Base-by-base conservation (phyloP, 306 rosid genomes). In the Vigna hirtella region DNA sequence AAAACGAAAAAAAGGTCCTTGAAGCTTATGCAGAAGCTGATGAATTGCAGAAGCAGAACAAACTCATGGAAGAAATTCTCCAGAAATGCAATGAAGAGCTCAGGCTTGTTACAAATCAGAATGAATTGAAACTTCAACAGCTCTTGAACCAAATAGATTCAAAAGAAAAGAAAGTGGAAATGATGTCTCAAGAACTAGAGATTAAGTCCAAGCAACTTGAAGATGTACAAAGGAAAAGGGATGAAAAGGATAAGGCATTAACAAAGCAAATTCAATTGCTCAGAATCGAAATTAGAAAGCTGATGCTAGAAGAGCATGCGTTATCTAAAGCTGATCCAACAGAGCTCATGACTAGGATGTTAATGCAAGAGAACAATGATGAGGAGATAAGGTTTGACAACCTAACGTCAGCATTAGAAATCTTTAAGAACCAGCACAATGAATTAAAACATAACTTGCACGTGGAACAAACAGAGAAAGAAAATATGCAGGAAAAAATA, bases 51-150 rank as follows among this genome's bases (percentile, higher is more conserved):
- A 82, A 74, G 69, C 88, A 90, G 84, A 93, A 88, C 56, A 85
- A 74, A 76, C 84, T 82, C 45, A 63, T 90, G 56, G 97, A 95
- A 83, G 98, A 83, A 70, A 85, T 78, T 93, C 84, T 95, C 72
- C 96, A 84, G 78, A 87, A 93, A 73, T 85, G 90, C 81, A 91
- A 89, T 58, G 85, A 88, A 83, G 94, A 90, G 84, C 84, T 88
- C 56, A 79, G 85, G 85, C 51, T 81, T 68, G 79, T 89, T 26
- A 73, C 85, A 84, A 87, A 84, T 69, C 93, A 86, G 80, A 85
- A 84, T 51, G 91, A 89, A 82, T 80, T 32, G 76, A 89, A 89
- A 83, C 49, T 81, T 79, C 83, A 87, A 63, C 90, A 86, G 79
- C 89, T 91, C 72, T 66, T 83, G 78, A 81, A 82, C 79, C 89